These are phyloP conservation scores for Misopates orontium DNA, from an alignment of 257 asterid species.

Conservation along the genomic window DNA sequence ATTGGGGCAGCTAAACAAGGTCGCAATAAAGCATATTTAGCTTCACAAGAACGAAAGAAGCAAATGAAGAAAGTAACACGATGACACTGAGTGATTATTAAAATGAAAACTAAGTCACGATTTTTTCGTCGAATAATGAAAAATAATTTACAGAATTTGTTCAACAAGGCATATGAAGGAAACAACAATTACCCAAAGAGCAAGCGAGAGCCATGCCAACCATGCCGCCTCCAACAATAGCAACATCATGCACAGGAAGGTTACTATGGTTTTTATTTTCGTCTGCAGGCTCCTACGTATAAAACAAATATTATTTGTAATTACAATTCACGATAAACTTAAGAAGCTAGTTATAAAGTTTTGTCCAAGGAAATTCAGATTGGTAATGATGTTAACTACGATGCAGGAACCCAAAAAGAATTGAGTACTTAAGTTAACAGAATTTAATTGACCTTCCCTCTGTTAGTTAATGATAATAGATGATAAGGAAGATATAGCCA, in stretches of 20 bases:
- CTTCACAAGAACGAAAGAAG: not conserved
- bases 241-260: slow-evolving; percentile 73
- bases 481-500: not conserved
- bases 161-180: slow-evolving; percentile 22
- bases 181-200: slow-evolving; percentile 62
- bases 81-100: not conserved
- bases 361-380: slow-evolving; percentile 9
- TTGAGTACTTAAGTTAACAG: not conserved
- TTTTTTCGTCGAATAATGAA: no score
- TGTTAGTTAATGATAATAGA: not conserved
- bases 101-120: not conserved
- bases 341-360: slow-evolving; percentile 2
- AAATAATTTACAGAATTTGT: not conserved
- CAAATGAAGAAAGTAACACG: not conserved
- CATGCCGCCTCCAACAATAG: slow-evolving; percentile 99
- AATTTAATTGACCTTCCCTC: not conserved
- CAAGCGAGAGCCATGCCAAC: slow-evolving; percentile 98
- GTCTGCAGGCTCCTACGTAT: slow-evolving; percentile 42
- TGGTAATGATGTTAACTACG: not conserved
- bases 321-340: not conserved
- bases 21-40: not conserved
- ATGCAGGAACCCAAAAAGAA: slow-evolving; percentile 15
- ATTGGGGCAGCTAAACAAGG: not conserved
- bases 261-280: slow-evolving; percentile 32
- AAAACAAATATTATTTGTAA: slow-evolving; percentile 20